A percentile compares a stretch with the other conserved stretches of the same genome.
phyloP scores from a whole-genome alignment of 768 basidiomycete species.

The Hydnomerulius pinastri region DNA sequence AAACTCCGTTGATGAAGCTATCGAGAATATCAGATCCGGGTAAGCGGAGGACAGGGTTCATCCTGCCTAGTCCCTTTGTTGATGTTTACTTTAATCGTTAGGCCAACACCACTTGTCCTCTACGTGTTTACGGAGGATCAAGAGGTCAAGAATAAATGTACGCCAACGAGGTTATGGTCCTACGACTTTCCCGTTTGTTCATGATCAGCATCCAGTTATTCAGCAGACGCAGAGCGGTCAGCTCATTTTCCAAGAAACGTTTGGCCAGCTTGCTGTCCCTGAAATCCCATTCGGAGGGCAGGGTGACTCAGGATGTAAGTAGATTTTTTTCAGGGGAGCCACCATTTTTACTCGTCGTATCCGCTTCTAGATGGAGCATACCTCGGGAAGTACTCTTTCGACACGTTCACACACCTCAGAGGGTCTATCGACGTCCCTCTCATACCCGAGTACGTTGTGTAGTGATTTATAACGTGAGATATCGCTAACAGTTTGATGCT shows the following conservation, averaged over 20 bases:
- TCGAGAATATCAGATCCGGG: slow-evolving; percentile 51
- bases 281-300: slow-evolving; percentile 50
- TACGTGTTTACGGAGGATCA: slow-evolving; percentile 59
- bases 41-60: slow-evolving; percentile 23
- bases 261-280: slow-evolving; percentile 44
- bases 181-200: not conserved
- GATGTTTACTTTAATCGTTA: slow-evolving; percentile 21
- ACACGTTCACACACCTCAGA: slow-evolving; percentile 49
- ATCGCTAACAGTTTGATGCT: not conserved
- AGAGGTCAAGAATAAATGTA: slow-evolving; percentile 30
- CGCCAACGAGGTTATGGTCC: not conserved
- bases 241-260: slow-evolving; percentile 53
- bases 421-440: slow-evolving; percentile 49
- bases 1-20: slow-evolving; percentile 51
- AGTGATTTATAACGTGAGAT: not conserved
- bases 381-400: slow-evolving; percentile 48
- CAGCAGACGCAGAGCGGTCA: slow-evolving; percentile 52
- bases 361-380: slow-evolving; percentile 47
- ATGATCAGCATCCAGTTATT: slow-evolving; percentile 44
- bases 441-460: slow-evolving; percentile 38
- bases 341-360: not conserved
- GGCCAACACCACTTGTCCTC: slow-evolving; percentile 54
- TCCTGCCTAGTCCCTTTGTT: slow-evolving; percentile 1
- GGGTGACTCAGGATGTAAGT: slow-evolving; percentile 61
- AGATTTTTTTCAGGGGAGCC: not conserved